Evolutionary conservation across 169 alveolate genomes (phyloP), one percentile per base, ranked within the genome.

Genomic region (Plasmodium malariae): DNA sequence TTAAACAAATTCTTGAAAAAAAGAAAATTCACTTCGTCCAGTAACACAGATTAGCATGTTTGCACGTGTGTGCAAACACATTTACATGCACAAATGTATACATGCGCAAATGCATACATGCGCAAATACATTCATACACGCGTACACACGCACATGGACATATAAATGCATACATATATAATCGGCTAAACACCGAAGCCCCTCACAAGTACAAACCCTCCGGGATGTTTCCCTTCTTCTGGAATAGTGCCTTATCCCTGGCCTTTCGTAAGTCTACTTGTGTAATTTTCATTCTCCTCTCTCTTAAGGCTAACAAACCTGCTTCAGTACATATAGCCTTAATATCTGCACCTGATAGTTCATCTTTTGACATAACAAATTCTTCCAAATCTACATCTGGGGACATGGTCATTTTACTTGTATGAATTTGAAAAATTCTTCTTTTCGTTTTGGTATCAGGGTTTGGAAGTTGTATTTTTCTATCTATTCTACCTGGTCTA

Each of bases 401-500:
- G 1, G 98, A 95, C 95, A 99, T 94, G 69, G 98, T 98, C 99
- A 99, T 99, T 92, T 98, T 98, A 19, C 98, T 69, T 9, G 99
- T 99, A 93, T 99, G 99, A 71, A 98, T 98, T 68, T 93, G 97
- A 93, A 98, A 98, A 55, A 98, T 98, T 76, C 98, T 98, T 91
- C 99, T 95, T 95, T 98, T 98, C 48, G 99, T 98, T 94, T 97
- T 97, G 51, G 96, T 95, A 89, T 98, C 99, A 11, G 99, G 99
- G 43, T 96, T 94, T 12, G 99, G 99, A 87, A 99, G 96, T 88
- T 98, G 99, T 43, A 99, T 99, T 95, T 99, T 99, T 76, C 99
- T 96, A 94, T 99, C 99, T 87, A 99, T 98, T 85, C 99, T 96
- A 43, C 99, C 99, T 1, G 99, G 99, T 60, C 99, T 94, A 55